Evolutionary conservation across 2,329 filamentous ascomycete species (phyloP).

Genomic region (Pseudogymnoascus pannorum): DNA sequence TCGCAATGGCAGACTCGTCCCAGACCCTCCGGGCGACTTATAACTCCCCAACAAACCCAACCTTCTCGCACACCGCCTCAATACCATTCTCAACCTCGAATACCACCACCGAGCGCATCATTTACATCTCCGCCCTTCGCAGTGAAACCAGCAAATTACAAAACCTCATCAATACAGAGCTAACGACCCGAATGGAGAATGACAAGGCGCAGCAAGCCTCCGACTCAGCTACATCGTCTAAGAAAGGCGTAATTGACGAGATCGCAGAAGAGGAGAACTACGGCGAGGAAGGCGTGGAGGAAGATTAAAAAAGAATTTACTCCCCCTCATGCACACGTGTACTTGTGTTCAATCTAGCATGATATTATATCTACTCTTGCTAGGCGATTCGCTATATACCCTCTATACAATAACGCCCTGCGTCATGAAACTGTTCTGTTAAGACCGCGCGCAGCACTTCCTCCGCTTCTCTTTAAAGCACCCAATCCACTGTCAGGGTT

Average conservation of each 20-base stretch:
- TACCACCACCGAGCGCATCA: conserved; percentile 43
- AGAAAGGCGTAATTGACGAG: conserved; percentile 40
- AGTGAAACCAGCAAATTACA: conserved; percentile 53
- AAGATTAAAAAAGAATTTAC: conserved; percentile 41
- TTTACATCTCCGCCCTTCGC: conserved; percentile 54
- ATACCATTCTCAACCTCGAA: conserved; percentile 32
- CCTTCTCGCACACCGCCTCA: conserved; percentile 38
- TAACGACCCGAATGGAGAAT: conserved; percentile 68
- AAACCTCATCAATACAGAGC: conserved; percentile 58
- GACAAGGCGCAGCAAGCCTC: conserved; percentile 49
- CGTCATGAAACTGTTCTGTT: conserved; percentile 5
- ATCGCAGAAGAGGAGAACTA: conserved; percentile 68
- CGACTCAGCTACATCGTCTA: conserved; percentile 23
- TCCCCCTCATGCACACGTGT: background rate
- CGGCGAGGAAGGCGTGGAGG: conserved; percentile 70
- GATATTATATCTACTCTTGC: background rate
- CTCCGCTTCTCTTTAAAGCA: background rate
- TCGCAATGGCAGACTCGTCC: conserved; percentile 3
- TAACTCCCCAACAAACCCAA: conserved; percentile 41
- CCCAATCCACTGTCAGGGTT: background rate
- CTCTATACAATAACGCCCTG: conserved; percentile 5
- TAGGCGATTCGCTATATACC: background rate
- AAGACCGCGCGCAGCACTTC: background rate
- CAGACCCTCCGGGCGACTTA: conserved; percentile 44
- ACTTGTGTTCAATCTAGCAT: background rate